Evolutionary conservation across 2,329 filamentous ascomycete genomes (phyloP).

Genomic region (Didymella pomorum): DNA sequence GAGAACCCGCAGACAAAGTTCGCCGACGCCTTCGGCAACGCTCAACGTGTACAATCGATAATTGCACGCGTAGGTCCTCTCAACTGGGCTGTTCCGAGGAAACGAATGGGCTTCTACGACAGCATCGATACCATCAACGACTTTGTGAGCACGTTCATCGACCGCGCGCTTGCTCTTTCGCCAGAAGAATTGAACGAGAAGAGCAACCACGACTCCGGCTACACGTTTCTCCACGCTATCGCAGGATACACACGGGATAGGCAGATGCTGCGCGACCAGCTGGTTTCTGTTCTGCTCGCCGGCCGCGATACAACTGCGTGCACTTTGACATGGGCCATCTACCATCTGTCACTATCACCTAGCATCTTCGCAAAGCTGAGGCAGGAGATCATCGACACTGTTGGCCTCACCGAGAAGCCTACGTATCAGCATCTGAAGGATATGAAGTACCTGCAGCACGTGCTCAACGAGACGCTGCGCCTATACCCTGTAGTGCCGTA

Average conservation of each 20-base stretch:
- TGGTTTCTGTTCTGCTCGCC: slow-evolving; percentile 76
- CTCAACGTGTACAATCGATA: slow-evolving; percentile 76
- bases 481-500: slow-evolving; percentile 60
- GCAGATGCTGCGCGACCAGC: slow-evolving; percentile 80
- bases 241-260: slow-evolving; percentile 76
- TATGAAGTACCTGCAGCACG: slow-evolving; percentile 74
- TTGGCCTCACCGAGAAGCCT: slow-evolving; percentile 67
- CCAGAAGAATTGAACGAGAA: slow-evolving; percentile 76
- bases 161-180: slow-evolving; percentile 72
- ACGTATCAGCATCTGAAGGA: slow-evolving; percentile 84
- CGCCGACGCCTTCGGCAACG: slow-evolving; percentile 81
- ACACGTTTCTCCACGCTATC: slow-evolving; percentile 88
- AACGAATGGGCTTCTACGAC: slow-evolving; percentile 66
- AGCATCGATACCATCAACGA: slow-evolving; percentile 74
- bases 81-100: slow-evolving; percentile 68
- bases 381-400: slow-evolving; percentile 71
- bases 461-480: slow-evolving; percentile 52
- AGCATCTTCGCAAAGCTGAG: slow-evolving; percentile 73
- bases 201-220: slow-evolving; percentile 73
- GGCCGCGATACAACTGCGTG: slow-evolving; percentile 87
- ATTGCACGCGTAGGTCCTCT: slow-evolving; percentile 71
- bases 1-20: slow-evolving; percentile 69
- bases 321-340: slow-evolving; percentile 81
- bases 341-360: slow-evolving; percentile 79
- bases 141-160: slow-evolving; percentile 81